Evolutionary conservation across 1,284 basidiomycete genomes (phyloP), one percentile per base, ranked within the genome.

Genomic region (Rhodofomes roseus): DNA sequence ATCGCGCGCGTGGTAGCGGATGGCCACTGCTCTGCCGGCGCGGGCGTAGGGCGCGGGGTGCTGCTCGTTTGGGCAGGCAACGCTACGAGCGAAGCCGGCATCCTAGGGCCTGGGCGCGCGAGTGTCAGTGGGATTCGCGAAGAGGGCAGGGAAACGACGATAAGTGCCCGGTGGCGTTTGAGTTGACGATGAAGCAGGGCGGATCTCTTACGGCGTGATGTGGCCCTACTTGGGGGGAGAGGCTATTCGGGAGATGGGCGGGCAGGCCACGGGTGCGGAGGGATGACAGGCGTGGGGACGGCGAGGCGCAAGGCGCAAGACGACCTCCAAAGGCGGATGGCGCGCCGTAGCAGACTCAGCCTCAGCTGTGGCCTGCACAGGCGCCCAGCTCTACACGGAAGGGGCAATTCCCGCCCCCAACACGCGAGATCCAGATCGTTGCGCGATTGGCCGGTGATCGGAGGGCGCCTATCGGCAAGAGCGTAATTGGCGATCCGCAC

Each of bases 401-500:
- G 46, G 46, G 46, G 46, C 5, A 48, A 14, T 23, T 16, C 46
- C 46, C 23, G 46, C 46, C 46, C 46, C 46, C 25, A 27, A 18
- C 46, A 27, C 25, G 43, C 5, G 43, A 22, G 22, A 8, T 11
- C 20, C 18, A 48, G 46, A 48, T 48, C 46, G 6, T 16, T 18
- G 25, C 46, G 46, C 46, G 46, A 48, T 48, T 27, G 22, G 50
- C 50, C 50, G 50, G 50, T 36, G 50, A 52, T 52, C 50, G 50
- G 50, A 16, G 9, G 48, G 50, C 50, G 50, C 18, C 50, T 52
- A 52, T 52, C 29, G 31, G 2, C 4, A 11, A 52, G 50, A 52
- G 31, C 50, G 50, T 52, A 52, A 52, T 52, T 52, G 50, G 34
- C 50, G 50, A 52, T 52, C 50, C 50, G 50, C 50, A 52, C 20